A percentile compares a stretch with the other conserved stretches of the same genome.
Conservation (phyloP, 2,329 filamentous ascomycete genomes). For the Colletotrichum theobromicola region DNA sequence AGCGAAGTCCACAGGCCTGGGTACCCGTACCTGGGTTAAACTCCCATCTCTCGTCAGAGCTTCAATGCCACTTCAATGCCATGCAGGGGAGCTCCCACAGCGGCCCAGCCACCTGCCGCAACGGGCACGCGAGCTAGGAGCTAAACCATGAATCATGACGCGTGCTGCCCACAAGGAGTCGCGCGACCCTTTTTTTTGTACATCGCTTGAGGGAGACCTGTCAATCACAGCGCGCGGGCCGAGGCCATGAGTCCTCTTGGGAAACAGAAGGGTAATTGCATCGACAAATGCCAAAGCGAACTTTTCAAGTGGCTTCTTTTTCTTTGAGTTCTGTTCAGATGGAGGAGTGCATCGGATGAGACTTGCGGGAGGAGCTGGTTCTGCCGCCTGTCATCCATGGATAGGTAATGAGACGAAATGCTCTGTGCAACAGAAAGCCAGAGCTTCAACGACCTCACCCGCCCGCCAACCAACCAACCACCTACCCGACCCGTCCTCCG, state of each 20-base stretch:
- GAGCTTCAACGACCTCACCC: not conserved
- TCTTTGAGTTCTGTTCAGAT: not conserved
- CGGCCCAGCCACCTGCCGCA: not conserved
- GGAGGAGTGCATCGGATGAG: constrained; percentile 3
- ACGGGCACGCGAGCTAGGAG: not conserved
- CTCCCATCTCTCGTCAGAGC: not conserved
- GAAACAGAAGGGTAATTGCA: not conserved
- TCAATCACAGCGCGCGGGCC: not conserved
- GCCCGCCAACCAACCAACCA: not conserved
- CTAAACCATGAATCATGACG: not conserved
- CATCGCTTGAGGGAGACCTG: not conserved
- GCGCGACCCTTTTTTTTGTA: not conserved
- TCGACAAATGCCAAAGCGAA: not conserved
- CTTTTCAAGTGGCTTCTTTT: not conserved
- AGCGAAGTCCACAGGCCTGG: not conserved
- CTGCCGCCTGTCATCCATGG: not conserved
- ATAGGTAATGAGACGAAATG: not conserved
- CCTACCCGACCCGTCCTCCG: not conserved
- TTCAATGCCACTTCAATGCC: not conserved
- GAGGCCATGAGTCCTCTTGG: not conserved
- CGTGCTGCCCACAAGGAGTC: not conserved
- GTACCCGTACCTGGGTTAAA: not conserved
- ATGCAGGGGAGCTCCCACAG: not conserved
- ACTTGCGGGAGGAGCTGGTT: not conserved
- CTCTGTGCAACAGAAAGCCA: not conserved